phyloP scores from a whole-genome alignment of 176 grass and related monocot genomes.

The Aegilops umbellulata region DNA sequence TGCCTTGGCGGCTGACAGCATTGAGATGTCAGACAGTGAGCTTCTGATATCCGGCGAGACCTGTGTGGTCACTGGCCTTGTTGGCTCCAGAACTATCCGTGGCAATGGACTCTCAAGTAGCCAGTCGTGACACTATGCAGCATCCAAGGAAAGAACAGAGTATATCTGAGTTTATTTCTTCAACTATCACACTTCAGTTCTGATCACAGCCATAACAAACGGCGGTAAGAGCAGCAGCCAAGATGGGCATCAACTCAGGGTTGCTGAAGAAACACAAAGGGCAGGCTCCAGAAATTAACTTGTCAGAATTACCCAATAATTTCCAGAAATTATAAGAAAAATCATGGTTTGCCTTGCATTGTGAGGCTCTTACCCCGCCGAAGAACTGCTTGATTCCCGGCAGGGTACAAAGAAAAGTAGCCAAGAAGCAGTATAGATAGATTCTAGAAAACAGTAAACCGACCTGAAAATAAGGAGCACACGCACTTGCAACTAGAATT shows the following conservation, averaged over 20 bases:
- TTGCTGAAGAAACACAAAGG: conserved; percentile 91
- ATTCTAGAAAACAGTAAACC: too few species aligned
- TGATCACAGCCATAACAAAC: conserved; percentile 84
- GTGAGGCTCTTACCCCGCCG: conserved; percentile 88
- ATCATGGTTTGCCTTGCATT: conserved; percentile 47
- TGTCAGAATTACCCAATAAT: conserved; percentile 35
- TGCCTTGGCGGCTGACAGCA: too few species aligned
- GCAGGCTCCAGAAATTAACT: conserved; percentile 63
- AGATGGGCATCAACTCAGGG: conserved; percentile 73
- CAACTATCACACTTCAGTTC: conserved; percentile 72
- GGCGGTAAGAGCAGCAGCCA: conserved; percentile 67
- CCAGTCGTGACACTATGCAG: conserved; percentile 39
- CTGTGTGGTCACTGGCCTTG: conserved; percentile 44
- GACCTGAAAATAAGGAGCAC: conserved; percentile 48
- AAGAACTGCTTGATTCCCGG: conserved; percentile 89
- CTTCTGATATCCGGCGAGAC: conserved; percentile 49
- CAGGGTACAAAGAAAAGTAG: conserved; percentile 95
- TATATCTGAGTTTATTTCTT: conserved; percentile 93
- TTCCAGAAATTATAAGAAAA: neutral
- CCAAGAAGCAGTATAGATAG: conserved; percentile 90
- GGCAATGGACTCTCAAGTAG: conserved; percentile 30
- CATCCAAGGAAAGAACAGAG: conserved; percentile 68
- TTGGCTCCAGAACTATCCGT: conserved; percentile 38
- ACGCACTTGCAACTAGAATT: neutral
- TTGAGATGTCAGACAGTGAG: conserved; percentile 40